Evolutionary conservation across 768 basidiomycete species (phyloP).

Genomic region (Tylopilus subfusipes): DNA sequence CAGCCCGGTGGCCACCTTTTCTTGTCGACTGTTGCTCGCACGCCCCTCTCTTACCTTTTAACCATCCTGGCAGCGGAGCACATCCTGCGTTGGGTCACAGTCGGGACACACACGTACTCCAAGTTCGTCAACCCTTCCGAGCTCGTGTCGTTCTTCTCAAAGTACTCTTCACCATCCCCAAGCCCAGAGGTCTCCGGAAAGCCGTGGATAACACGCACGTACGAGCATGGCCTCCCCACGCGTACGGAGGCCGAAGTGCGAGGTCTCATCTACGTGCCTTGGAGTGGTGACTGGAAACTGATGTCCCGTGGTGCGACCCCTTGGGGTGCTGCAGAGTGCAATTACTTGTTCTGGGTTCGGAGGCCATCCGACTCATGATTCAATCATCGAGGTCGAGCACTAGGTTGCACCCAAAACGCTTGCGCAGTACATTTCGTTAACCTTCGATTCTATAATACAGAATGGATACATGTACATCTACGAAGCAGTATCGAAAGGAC

Average conservation of each 20-base stretch:
- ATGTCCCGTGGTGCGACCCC: slow-evolving; percentile 51
- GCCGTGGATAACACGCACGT: slow-evolving; percentile 61
- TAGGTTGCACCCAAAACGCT: not conserved
- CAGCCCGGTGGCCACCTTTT: slow-evolving; percentile 96
- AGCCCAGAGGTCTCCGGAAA: slow-evolving; percentile 7
- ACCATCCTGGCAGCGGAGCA: slow-evolving; percentile 81
- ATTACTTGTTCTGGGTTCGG: slow-evolving; percentile 87
- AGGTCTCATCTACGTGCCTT: slow-evolving; percentile 73
- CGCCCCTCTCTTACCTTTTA: slow-evolving; percentile 65
- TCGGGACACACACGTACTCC: slow-evolving; percentile 86
- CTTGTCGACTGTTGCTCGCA: slow-evolving; percentile 91
- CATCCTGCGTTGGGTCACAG: slow-evolving; percentile 71
- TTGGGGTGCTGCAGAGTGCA: slow-evolving; percentile 54
- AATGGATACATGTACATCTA: slow-evolving; percentile 9
- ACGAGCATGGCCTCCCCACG: slow-evolving; percentile 46
- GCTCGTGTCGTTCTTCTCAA: slow-evolving; percentile 76
- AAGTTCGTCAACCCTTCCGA: slow-evolving; percentile 90
- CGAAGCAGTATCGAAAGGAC: not conserved
- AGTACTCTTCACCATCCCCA: slow-evolving; percentile 38
- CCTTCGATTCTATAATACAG: slow-evolving; percentile 17
- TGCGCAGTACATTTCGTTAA: not conserved
- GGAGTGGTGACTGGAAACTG: slow-evolving; percentile 66
- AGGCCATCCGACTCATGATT: slow-evolving; percentile 42
- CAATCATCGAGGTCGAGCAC: not conserved
- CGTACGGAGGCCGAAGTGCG: slow-evolving; percentile 75